Base-by-base conservation (phyloP, 805 yeast genomes). In the Saturnispora besseyi region DNA sequence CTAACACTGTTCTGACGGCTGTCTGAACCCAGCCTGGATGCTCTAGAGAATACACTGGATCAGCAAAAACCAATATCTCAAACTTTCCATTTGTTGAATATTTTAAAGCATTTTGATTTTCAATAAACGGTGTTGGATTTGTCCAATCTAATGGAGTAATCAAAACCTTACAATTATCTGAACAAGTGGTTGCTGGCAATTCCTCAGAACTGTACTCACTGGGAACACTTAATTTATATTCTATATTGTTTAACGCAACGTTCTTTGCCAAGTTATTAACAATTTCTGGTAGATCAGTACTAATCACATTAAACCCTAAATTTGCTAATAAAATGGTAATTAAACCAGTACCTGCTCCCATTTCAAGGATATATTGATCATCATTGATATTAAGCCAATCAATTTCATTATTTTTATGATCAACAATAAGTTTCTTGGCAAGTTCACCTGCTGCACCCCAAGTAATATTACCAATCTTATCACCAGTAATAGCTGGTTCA, bases 271-370 rank as follows among this genome's bases (percentile, higher is more conserved):
- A 62, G 59, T 93, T 91, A 0, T 78, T 77, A 0, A 84, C 73
- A 41, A 91, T 90, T 45, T 82, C 93, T 0, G 81, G 80, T 45
- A 93, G 68, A 62, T 91, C 99, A 0, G 98, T 90, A 24, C 88
- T 62, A 11, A 66, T 59, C 1, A 82, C 68, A 0, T 65, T 57
- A 44, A 58, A 61, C 0, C 88, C 88, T 5, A 82, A 58, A 8
- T 71, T 51, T 0, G 76, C 77, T 50, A 86, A 73, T 0, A 82
- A 73, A 33, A 93, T 84, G 0, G 98, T 97, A 3, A 82, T 84
- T 13, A 91, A 70, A 0, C 99, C 99, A 0, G 99, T 93, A 0
- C 99, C 99, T 0, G 98, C 74, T 0, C 99, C 99, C n/a, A 93
- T 68, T 59, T 91, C 99, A 29, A 86, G 62, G 0, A 82, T 58